phyloP scores from a whole-genome alignment of 1,284 basidiomycete species.

The Agaricales sp. region DNA sequence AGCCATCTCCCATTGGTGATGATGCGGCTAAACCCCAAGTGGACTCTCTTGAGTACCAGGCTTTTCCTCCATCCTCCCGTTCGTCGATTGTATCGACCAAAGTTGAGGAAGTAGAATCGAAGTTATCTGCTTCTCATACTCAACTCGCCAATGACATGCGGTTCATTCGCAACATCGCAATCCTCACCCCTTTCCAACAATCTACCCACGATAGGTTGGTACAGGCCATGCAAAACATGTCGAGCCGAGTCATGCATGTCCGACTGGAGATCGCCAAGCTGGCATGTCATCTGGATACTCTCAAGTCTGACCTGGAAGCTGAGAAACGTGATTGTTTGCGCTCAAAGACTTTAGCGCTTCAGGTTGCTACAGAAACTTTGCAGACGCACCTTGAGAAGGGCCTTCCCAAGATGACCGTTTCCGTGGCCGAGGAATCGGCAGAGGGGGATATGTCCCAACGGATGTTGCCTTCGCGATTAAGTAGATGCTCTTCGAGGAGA shows the following conservation, averaged over 20 bases:
- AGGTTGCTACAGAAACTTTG: constrained; percentile 60
- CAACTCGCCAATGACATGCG: constrained; percentile 68
- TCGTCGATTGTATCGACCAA: constrained; percentile 50
- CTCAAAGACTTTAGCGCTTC: constrained; percentile 62
- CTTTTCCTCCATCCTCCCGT: constrained; percentile 36
- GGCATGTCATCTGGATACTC: constrained; percentile 64
- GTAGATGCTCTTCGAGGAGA: constrained; percentile 23
- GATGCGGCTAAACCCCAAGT: constrained; percentile 13
- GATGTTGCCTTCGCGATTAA: not conserved
- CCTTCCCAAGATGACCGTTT: constrained; percentile 33
- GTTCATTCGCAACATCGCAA: constrained; percentile 72
- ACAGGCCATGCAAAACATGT: constrained; percentile 49
- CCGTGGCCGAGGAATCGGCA: constrained; percentile 24
- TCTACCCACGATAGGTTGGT: constrained; percentile 72
- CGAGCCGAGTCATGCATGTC: constrained; percentile 54
- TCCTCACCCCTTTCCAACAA: constrained; percentile 80
- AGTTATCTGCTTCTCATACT: constrained; percentile 44
- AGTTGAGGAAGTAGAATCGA: constrained; percentile 52
- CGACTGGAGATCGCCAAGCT: constrained; percentile 71
- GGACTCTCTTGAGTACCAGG: constrained; percentile 4
- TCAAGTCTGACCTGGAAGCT: constrained; percentile 63
- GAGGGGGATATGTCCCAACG: not conserved
- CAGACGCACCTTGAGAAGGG: constrained; percentile 28
- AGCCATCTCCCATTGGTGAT: constrained; percentile 13
- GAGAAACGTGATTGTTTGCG: constrained; percentile 62